Percentiles rank a stretch among this genome's conserved stretches.
phyloP scores from a whole-genome alignment of 2,329 filamentous ascomycete genomes.

The Aspergillus amoenus region DNA sequence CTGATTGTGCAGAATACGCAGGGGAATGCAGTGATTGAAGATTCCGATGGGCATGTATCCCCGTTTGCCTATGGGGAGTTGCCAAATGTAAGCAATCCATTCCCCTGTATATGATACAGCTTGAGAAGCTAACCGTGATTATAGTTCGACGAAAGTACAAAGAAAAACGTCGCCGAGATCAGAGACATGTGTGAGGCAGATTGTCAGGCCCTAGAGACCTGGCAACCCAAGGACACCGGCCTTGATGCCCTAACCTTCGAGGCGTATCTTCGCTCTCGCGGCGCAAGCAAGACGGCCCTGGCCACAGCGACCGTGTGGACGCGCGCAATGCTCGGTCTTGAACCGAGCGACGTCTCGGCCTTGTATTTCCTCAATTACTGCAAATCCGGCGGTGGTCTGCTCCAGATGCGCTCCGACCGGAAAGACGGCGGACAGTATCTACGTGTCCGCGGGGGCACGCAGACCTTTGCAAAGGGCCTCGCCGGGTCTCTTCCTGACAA shows the following conservation, averaged over 20 bases:
- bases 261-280: slow-evolving; percentile 35
- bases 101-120: too few species aligned
- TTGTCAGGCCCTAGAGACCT: slow-evolving; percentile 35
- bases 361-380: slow-evolving; percentile 49
- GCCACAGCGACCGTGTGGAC: slow-evolving; percentile 48
- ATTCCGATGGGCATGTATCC: slow-evolving; percentile 30
- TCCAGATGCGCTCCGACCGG: slow-evolving; percentile 54
- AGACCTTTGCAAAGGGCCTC: slow-evolving; percentile 41
- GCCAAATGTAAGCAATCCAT: neutral
- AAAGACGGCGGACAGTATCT: slow-evolving; percentile 56
- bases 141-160: slow-evolving; percentile 23
- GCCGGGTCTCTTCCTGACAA: slow-evolving; percentile 33
- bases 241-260: slow-evolving; percentile 43
- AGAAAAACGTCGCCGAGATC: slow-evolving; percentile 33
- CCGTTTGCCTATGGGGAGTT: slow-evolving; percentile 22
- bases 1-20: slow-evolving; percentile 50
- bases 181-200: slow-evolving; percentile 40
- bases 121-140: too few species aligned
- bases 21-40: slow-evolving; percentile 47
- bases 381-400: slow-evolving; percentile 44
- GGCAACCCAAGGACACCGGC: slow-evolving; percentile 20
- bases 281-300: slow-evolving; percentile 30
- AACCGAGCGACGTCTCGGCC: slow-evolving; percentile 52
- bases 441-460: slow-evolving; percentile 50
- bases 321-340: slow-evolving; percentile 52